Conservation (phyloP, 257 asterid species). For the Nicotiana benthamiana region DNA sequence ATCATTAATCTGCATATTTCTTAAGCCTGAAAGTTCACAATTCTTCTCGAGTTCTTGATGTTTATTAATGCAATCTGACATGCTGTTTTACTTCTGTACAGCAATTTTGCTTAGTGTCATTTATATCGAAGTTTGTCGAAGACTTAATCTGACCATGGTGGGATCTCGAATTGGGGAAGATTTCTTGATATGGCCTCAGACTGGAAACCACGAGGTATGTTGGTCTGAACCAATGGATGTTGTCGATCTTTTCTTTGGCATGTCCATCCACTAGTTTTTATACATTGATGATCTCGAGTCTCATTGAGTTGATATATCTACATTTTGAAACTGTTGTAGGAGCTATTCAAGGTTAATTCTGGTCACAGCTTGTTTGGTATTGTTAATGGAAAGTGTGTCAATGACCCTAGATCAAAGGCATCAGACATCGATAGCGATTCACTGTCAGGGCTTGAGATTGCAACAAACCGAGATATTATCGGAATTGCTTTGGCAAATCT, state of each 20-base stretch:
- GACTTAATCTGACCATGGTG: conserved; percentile 77
- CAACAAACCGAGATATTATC: conserved; percentile 73
- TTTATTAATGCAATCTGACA: conserved; percentile 10
- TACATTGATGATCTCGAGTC: not conserved
- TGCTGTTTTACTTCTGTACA: conserved; percentile 27
- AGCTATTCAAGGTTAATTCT: conserved; percentile 74
- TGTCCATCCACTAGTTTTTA: not conserved
- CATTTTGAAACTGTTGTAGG: conserved; percentile 33
- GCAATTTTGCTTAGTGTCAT: conserved; percentile 88
- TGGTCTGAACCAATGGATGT: not conserved
- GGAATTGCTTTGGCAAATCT: conserved; percentile 92
- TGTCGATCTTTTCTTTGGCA: not conserved
- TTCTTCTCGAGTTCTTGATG: not conserved
- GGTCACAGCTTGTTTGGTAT: conserved; percentile 78
- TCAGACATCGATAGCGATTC: conserved; percentile 75
- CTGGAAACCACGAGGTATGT: conserved; percentile 84
- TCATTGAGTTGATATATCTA: not conserved
- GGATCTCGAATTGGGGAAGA: conserved; percentile 99
- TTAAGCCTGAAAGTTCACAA: not conserved
- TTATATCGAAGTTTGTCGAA: conserved; percentile 88
- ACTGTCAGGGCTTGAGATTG: conserved; percentile 74
- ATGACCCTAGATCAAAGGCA: conserved; percentile 86
- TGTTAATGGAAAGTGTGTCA: conserved; percentile 81
- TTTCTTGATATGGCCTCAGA: conserved; percentile 91
- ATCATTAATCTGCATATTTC: not conserved